Evolutionary conservation across 2,329 filamentous ascomycete species (phyloP), one percentile per base, ranked within the genome.

Genomic region (Coniochaeta prunicola): DNA sequence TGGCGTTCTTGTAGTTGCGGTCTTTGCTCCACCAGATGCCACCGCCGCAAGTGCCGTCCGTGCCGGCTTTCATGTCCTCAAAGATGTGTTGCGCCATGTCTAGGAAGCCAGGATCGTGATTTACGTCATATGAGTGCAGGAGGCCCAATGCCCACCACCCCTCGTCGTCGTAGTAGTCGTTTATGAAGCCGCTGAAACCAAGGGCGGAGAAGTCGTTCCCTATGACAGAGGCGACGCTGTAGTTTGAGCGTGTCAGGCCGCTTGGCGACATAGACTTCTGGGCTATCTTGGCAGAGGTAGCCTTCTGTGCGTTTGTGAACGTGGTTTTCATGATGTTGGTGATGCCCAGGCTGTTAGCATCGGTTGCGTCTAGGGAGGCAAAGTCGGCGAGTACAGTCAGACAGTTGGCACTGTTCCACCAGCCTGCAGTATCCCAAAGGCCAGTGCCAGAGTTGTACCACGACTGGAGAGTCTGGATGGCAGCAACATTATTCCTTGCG

Each of bases 321-420:
- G 79, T 82, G 64, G 76, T 80, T 60, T 69, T 66, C 33, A 81
- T 71, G 59, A 76, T 68, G 54, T 67, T 69, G 13, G 70, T 68
- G 24, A 81, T 65, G 60, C 74, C 72, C 56, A 79, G 65, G 50
- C 67, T 55, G 56, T 73, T 72, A 36, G 73, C 73, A 30, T 69
- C 67, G 8, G 64, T 60, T 0, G 68, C 64, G 45, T 73, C 69
- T 9, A 76, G 61, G 12, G 61, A 58, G 4, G 76, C 71, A 67
- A 80, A 81, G 67, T 90, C 83, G 57, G 79, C 81, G 19, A 90
- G 70, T 3, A 78, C 79, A 0, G 85, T 88, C 60, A 91, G 73
- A 59, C 79, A 79, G 67, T 90, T 91, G 50, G 82, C 88, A 57
- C 81, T 80, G 67, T 90, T 89, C 88, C 88, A 91, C 88, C 88